phyloP scores from a whole-genome alignment of 129 eudicot species.

The Mikania micrantha region DNA sequence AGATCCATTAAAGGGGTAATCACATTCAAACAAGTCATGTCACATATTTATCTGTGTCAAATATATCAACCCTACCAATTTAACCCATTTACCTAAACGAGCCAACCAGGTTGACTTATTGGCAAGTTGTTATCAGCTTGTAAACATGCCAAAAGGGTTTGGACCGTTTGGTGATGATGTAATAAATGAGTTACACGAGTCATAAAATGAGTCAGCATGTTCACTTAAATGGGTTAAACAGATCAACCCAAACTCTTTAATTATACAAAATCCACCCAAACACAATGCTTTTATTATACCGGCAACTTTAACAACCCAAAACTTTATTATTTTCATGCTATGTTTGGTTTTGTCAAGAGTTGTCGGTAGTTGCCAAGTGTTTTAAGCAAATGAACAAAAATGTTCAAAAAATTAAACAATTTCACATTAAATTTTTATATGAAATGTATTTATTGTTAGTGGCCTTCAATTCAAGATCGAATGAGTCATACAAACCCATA shows the following conservation, averaged over 20 bases:
- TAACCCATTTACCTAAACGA: neutral
- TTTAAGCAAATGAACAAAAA: neutral
- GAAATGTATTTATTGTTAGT: neutral
- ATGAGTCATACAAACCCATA: too few relatives aligned
- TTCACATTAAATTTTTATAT: neutral
- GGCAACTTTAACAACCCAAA: too few relatives aligned
- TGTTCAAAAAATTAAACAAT: neutral
- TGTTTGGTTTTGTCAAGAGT: neutral
- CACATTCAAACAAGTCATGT: too few relatives aligned
- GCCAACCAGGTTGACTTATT: neutral
- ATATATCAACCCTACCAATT: neutral
- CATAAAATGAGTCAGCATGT: neutral
- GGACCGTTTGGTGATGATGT: neutral
- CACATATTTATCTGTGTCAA: neutral
- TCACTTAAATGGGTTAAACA: too few relatives aligned
- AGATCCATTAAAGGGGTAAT: neutral
- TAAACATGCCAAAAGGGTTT: neutral
- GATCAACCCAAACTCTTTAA: too few relatives aligned
- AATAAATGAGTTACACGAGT: too few relatives aligned
- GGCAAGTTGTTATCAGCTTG: neutral
- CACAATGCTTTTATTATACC: too few relatives aligned
- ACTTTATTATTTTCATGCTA: neutral
- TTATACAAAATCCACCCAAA: too few relatives aligned
- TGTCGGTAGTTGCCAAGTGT: neutral
- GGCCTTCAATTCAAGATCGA: too few relatives aligned